These are phyloP conservation scores for Yamadazyma aaseri DNA, from an alignment of 1,139 yeast genomes.

Conservation along the genomic window DNA sequence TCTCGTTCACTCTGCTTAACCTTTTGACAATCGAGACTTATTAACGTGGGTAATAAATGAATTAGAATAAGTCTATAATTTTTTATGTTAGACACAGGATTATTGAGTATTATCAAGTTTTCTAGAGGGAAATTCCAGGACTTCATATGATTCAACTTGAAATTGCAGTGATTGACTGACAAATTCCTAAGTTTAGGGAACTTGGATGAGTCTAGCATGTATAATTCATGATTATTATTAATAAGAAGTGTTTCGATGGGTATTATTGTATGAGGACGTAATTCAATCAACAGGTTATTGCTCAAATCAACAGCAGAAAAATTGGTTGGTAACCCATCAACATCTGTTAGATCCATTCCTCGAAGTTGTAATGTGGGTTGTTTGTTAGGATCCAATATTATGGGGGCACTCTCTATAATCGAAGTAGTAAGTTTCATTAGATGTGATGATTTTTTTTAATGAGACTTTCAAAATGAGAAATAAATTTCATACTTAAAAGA, in stretches of 20 bases:
- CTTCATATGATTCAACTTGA: slow-evolving; percentile 39
- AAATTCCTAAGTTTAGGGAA: slow-evolving; percentile 50
- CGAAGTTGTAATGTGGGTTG: slow-evolving; percentile 37
- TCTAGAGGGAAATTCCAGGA: slow-evolving; percentile 36
- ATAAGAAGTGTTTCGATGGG: slow-evolving; percentile 50
- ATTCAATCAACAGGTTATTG: slow-evolving; percentile 57
- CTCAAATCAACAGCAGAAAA: slow-evolving; percentile 64
- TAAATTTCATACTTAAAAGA: slow-evolving; percentile 6
- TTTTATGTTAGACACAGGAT: slow-evolving; percentile 54
- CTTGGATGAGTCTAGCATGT: slow-evolving; percentile 21
- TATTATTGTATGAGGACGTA: slow-evolving; percentile 43
- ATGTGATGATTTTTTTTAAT: not conserved
- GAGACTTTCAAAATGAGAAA: not conserved
- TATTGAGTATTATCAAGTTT: slow-evolving; percentile 55
- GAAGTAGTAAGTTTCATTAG: slow-evolving; percentile 40
- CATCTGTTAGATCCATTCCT: slow-evolving; percentile 28
- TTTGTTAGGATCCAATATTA: slow-evolving; percentile 36
- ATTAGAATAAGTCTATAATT: slow-evolving; percentile 62
- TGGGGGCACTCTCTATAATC: slow-evolving; percentile 30
- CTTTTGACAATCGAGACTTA: slow-evolving; percentile 64
- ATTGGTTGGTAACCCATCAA: slow-evolving; percentile 34
- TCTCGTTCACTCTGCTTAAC: slow-evolving; percentile 57
- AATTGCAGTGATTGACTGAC: slow-evolving; percentile 51
- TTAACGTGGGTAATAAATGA: slow-evolving; percentile 61
- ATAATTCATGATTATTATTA: slow-evolving; percentile 52